Base-by-base conservation (phyloP, 768 basidiomycete genomes). In the Boletus reticuloceps region DNA sequence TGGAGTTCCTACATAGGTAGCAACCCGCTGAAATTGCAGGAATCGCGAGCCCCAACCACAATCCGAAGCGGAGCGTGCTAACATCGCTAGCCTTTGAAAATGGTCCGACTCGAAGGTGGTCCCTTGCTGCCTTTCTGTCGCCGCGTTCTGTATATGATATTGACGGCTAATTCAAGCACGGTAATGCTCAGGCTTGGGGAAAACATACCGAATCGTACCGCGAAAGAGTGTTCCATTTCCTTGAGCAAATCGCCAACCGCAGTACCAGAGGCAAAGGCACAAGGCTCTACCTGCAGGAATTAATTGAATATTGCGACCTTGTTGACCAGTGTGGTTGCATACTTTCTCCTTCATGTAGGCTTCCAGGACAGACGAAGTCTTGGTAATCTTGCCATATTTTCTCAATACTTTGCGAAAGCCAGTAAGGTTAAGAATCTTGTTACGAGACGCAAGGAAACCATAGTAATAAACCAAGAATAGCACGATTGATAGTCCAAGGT, bases 321-420 rank as follows among this genome's bases (percentile, higher is more conserved):
- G 25, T 31, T 4, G 6, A 47, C 16, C 39, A 42, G 8, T 3
- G 2, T 19, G n/a, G 20, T 9, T 20, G 7, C 61, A 4, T 64
- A 89, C 91, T 73, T 85, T 88, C 66, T 94, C 91, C 37, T 77
- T 74, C 77, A 89, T 94, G 66, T 95, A 98, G 38, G 86, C 79
- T 25, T 85, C 78, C 66, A 89, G 84, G 20, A 83, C 85, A 13
- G 81, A 36, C 13, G 34, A 77, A 39, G 16, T 87, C 69, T 79
- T 84, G 13, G 92, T 88, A 5, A 80, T 72, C 67, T 92, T 94
- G 64, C 88, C 89, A 58, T 91, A 94, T 68, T 93, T 94, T 72
- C 88, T 93, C 53, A 94, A 67, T 0, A 84, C 86, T 67, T 94
- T 94, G 27, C 89, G 79, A 68, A 97, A 94, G 2, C 96, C 97